These are phyloP conservation scores for Vitis hybrid DNA, from an alignment of 177 flowering plant genomes.

Conservation along the genomic window DNA sequence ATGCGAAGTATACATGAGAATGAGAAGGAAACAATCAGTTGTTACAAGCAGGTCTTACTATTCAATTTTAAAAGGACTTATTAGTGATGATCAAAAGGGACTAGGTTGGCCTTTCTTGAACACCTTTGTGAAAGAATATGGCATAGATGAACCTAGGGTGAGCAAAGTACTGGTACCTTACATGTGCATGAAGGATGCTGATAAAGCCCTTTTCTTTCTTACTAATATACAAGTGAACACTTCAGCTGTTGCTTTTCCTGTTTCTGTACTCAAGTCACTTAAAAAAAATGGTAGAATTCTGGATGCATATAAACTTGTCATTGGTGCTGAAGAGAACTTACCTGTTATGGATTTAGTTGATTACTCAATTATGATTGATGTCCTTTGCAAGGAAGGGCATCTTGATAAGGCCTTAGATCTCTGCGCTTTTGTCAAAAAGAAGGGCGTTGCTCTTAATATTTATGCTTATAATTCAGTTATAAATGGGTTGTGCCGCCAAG, in stretches of 20 bases:
- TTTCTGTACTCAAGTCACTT: conserved; percentile 39
- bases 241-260: conserved; percentile 32
- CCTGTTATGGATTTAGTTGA: conserved; percentile 51
- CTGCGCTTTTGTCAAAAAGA: conserved; percentile 50
- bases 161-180: conserved; percentile 34
- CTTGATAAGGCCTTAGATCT: conserved; percentile 61
- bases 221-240: conserved; percentile 24
- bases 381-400: conserved; percentile 73
- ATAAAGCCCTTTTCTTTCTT: conserved; percentile 41
- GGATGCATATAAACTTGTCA: conserved; percentile 66
- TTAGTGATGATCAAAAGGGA: conserved; percentile 26
- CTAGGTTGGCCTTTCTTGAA: conserved; percentile 35
- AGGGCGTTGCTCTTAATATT: conserved; percentile 55
- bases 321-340: conserved; percentile 33
- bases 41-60: conserved; percentile 41
- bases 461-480: conserved; percentile 72
- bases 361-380: conserved; percentile 58
- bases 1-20: conserved; percentile 31
- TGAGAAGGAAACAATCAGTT: conserved; percentile 41
- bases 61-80: conserved; percentile 42
- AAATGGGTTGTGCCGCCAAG: conserved; percentile 73
- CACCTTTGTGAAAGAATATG: conserved; percentile 55
- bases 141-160: conserved; percentile 38
- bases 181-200: conserved; percentile 48
- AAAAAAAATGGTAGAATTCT: conserved; percentile 45